A percentile compares a stretch with the other conserved stretches of the same genome.
Evolutionary conservation across 192 early-diverging fungal genomes (phyloP).

Genomic region (Entomortierella chlamydospora): DNA sequence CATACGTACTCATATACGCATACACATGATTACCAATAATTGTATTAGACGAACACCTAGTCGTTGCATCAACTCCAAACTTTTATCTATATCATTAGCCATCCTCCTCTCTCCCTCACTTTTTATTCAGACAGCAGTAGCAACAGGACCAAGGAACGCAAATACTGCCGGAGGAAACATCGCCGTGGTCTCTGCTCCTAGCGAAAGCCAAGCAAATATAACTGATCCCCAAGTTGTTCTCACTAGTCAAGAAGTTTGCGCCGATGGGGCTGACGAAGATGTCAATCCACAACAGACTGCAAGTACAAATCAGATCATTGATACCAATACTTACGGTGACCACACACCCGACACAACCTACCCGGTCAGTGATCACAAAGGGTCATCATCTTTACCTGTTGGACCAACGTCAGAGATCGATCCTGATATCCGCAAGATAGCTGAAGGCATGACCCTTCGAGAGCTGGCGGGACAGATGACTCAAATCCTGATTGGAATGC

Average conservation of each 20-base stretch:
- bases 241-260: neutral
- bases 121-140: neutral
- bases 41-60: neutral
- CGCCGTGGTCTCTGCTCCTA: neutral
- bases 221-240: neutral
- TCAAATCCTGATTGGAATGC: slow-evolving; percentile 69
- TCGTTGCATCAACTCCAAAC: neutral
- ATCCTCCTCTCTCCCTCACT: neutral
- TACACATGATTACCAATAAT: neutral
- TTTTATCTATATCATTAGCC: neutral
- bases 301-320: slow-evolving; percentile 14
- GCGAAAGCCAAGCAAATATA: neutral
- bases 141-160: neutral
- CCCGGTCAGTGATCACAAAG: neutral
- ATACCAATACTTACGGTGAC: slow-evolving; percentile 23
- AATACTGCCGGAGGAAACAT: too few relatives aligned
- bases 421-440: slow-evolving; percentile 58
- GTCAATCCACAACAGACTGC: slow-evolving; percentile 30
- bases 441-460: slow-evolving; percentile 56
- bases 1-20: neutral
- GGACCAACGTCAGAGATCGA: slow-evolving; percentile 53
- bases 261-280: neutral
- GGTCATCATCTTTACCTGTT: neutral
- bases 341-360: slow-evolving; percentile 8
- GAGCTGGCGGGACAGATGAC: slow-evolving; percentile 78